Conservation (phyloP, 2,329 filamentous ascomycete species). For the Fusarium sp. region DNA sequence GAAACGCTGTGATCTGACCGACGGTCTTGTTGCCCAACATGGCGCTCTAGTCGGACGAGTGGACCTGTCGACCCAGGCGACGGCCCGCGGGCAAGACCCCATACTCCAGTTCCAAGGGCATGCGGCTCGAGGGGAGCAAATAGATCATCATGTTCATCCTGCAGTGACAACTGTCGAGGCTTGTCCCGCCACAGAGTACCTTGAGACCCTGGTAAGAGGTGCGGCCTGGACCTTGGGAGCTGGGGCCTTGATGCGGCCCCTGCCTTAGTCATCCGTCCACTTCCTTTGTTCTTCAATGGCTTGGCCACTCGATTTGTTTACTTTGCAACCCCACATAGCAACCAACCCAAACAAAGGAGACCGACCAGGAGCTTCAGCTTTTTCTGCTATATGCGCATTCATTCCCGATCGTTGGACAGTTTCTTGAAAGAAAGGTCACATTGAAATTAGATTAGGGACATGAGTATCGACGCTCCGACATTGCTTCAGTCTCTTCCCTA, state of each 20-base stretch:
- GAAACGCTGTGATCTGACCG: constrained; percentile 20
- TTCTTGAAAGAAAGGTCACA: constrained; percentile 19
- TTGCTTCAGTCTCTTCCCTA: constrained; percentile 21
- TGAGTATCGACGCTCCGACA: constrained; percentile 32
- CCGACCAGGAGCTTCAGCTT: constrained; percentile 25
- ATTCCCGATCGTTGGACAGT: not conserved
- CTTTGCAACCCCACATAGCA: constrained; percentile 53
- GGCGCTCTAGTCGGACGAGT: constrained; percentile 26
- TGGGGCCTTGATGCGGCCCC: constrained; percentile 2
- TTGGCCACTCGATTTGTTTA: constrained; percentile 48
- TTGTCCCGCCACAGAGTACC: constrained; percentile 33
- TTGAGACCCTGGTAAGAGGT: constrained; percentile 3
- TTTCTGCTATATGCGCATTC: constrained; percentile 30
- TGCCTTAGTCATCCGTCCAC: constrained; percentile 40
- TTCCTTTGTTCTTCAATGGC: not conserved
- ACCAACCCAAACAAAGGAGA: constrained; percentile 48
- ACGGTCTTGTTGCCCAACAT: constrained; percentile 5
- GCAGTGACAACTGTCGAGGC: constrained; percentile 43
- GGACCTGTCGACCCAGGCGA: constrained; percentile 35
- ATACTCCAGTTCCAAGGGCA: not conserved
- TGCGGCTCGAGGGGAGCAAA: constrained; percentile 12
- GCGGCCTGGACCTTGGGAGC: not conserved
- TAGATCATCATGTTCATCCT: constrained; percentile 24
- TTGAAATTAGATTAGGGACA: constrained; percentile 33
- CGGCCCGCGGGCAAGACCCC: constrained; percentile 21